Conservation (phyloP, 371 early-diverging fungal species). For the Mucor indicus region DNA sequence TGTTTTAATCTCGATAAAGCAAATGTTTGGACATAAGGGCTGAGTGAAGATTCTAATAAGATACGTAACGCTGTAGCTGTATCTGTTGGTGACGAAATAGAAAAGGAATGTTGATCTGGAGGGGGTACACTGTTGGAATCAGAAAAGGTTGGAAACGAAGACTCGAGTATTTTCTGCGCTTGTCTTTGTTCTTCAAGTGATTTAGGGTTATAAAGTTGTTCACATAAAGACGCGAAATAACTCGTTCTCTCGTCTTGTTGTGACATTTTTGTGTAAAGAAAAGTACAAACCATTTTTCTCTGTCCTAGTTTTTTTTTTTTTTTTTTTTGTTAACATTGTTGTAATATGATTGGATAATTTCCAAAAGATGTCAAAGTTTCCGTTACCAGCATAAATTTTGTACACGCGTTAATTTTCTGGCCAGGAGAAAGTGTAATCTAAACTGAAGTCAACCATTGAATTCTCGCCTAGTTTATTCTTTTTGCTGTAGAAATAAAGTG, state of each 20-base stretch:
- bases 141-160: constrained; percentile 81
- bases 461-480: too few species aligned
- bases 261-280: constrained; percentile 10
- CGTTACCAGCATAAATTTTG: too few species aligned
- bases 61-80: constrained; percentile 42
- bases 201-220: constrained; percentile 61
- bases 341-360: not conserved
- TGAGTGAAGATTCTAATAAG: constrained; percentile 67
- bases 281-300: constrained; percentile 16
- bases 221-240: constrained; percentile 44
- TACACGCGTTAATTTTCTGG: too few species aligned
- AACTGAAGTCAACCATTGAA: too few species aligned
- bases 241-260: constrained; percentile 27
- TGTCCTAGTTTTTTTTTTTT: not conserved
- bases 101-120: constrained; percentile 16
- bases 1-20: constrained; percentile 66
- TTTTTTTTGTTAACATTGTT: not conserved
- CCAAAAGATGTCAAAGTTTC: too few species aligned
- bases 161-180: constrained; percentile 73
- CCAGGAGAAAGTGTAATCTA: too few species aligned
- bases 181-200: constrained; percentile 56
- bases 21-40: constrained; percentile 74
- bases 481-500: too few species aligned
- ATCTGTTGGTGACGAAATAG: constrained; percentile 66
- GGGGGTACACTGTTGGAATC: constrained; percentile 26